Base-by-base conservation (phyloP, 441 rosid genomes). In the Adansonia madagascariensis region DNA sequence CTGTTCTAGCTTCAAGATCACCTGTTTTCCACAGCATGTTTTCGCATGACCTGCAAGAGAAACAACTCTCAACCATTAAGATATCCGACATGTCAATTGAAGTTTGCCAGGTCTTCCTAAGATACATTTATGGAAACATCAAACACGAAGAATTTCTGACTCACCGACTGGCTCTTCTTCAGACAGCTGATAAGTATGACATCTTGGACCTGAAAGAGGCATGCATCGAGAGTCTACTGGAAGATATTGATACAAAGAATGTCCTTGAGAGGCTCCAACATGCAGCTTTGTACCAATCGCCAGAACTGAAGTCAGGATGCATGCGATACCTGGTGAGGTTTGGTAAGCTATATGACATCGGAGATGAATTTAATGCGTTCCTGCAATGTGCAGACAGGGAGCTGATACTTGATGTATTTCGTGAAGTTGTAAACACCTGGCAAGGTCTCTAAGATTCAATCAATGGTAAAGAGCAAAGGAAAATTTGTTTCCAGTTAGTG, bases 11-110 rank as follows among this genome's bases (percentile, higher is more conserved):
- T 12, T 86, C 97, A 1, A 85, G 91, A 73, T 95, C 98, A 15
- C 92, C 98, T 49, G 98, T 95, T 79, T 93, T 95, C 82, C 74
- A 61, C 69, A 86, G 94, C 88, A 93, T 93, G 97, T 95, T 95
- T 57, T 79, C 89, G 1, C 94, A 93, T 35, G 84, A 93, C 88
- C 88, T 95, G 83, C 92, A 90, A 85, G 99, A 95, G 86, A 95
- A 90, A 82, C 93, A 95, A 63, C 84, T 89, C 43, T 95, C 97
- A 11, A 83, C 89, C 0, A 80, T 95, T 68, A 84, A 91, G 77
- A 90, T 95, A 39, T 85, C 88, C 0, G 98, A 95, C 85, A 93
- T 93, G 94, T 77, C 96, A 0, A 83, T 92, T 1, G 94, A 89
- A 75, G 93, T 91, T 53, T 92, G 94, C 66, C 89, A 85, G 80